Percentiles rank a stretch among this genome's conserved stretches.
Conservation (phyloP, 257 asterid species). For the Rubia yunnanensis region DNA sequence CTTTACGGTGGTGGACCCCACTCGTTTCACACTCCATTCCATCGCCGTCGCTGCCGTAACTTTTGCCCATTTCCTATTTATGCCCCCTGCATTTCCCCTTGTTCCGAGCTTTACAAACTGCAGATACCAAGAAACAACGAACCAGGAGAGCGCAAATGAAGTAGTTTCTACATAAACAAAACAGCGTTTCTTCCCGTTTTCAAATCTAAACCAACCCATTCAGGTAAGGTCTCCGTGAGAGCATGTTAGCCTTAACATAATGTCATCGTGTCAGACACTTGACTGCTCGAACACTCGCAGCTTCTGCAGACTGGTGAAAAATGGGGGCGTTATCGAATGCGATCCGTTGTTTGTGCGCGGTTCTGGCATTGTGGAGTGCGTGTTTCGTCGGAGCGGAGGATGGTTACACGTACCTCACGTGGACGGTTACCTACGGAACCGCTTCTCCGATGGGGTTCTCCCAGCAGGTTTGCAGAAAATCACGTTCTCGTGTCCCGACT, state of each 20-base stretch:
- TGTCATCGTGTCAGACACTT: too few species aligned
- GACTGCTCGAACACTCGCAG: slow-evolving; percentile 9
- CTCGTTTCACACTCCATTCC: not conserved
- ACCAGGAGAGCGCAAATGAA: too few species aligned
- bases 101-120: not conserved
- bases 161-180: not conserved
- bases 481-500: not conserved
- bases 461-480: slow-evolving; percentile 49
- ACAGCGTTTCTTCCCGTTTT: too few species aligned
- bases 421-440: slow-evolving; percentile 81
- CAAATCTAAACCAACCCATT: too few species aligned
- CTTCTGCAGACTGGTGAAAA: slow-evolving; percentile 11
- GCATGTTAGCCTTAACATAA: too few species aligned
- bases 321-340: slow-evolving; percentile 40
- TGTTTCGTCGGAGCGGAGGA: slow-evolving; percentile 63
- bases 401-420: slow-evolving; percentile 65
- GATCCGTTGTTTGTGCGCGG: slow-evolving; percentile 26
- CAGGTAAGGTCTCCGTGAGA: too few species aligned
- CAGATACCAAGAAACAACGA: not conserved
- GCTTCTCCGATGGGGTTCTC: slow-evolving; percentile 71
- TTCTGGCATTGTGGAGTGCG: slow-evolving; percentile 38
- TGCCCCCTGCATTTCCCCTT: not conserved
- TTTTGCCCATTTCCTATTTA: not conserved
- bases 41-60: not conserved
- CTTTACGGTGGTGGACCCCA: not conserved